These are phyloP conservation scores for Chlorociboria aeruginascens DNA, from an alignment of 495 filamentous ascomycete species.

Conservation along the genomic window DNA sequence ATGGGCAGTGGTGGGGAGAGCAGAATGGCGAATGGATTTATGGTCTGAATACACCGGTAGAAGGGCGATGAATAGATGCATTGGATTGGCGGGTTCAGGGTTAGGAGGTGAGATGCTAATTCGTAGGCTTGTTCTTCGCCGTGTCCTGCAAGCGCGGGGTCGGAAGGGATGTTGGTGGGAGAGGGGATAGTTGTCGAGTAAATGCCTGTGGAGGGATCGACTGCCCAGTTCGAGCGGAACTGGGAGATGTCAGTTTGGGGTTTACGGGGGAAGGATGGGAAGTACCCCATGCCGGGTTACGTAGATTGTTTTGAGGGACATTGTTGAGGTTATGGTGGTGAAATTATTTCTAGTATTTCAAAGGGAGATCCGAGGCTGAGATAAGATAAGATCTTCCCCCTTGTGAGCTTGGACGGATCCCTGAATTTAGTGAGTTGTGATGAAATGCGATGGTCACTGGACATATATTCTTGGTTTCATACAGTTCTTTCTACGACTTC, in stretches of 20 bases:
- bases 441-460: background rate
- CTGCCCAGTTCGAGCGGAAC: slow-evolving; percentile 68
- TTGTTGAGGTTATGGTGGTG: slow-evolving; percentile 9
- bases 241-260: slow-evolving; percentile 21
- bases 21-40: slow-evolving; percentile 53
- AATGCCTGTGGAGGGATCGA: slow-evolving; percentile 63
- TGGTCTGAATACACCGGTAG: slow-evolving; percentile 86
- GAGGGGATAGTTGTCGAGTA: slow-evolving; percentile 58
- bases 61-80: slow-evolving; percentile 77
- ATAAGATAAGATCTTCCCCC: background rate
- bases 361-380: background rate
- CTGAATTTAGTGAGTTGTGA: background rate
- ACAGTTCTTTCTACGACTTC: too few relatives aligned
- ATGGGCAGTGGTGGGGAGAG: slow-evolving; percentile 31
- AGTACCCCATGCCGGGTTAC: slow-evolving; percentile 73
- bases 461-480: too few relatives aligned
- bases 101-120: slow-evolving; percentile 52
- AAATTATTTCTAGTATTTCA: background rate
- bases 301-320: slow-evolving; percentile 64
- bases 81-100: slow-evolving; percentile 52
- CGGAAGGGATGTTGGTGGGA: slow-evolving; percentile 74
- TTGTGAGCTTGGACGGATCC: background rate
- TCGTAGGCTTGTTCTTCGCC: slow-evolving; percentile 77
- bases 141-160: slow-evolving; percentile 77
- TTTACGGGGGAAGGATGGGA: background rate